Base-by-base conservation (phyloP, 2,329 filamentous ascomycete species). In the Neoscytalidium dimidiatum region DNA sequence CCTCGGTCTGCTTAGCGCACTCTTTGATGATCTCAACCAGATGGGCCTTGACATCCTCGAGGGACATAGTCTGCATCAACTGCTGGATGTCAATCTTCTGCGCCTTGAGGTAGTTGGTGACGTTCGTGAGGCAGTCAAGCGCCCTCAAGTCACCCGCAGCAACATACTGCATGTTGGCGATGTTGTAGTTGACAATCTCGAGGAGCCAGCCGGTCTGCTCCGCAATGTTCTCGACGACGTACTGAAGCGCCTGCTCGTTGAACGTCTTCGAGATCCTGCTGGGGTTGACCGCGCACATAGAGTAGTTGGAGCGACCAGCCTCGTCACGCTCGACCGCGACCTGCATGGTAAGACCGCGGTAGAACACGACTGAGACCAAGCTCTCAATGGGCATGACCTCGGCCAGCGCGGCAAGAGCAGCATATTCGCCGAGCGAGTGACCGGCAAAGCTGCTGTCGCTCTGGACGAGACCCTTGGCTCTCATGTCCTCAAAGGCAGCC, bases 311-410 rank as follows among this genome's bases (percentile, higher is more conserved):
- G 64, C 95, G 91, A 41, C 95, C 95, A 69, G 88, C 84, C 66
- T 90, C 94, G 78, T 99, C 95, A 77, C 95, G 93, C 83, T 98
- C 95, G 69, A 99, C 95, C 26, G 95, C 95, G 53, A 99, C 95
- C 81, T 99, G 95, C 95, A 99, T 99, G 23, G 95, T 99, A 74
- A 99, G 84, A 74, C 95, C 95, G 79, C 95, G 93, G 84, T 99
- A 99, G 86, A 99, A 99, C 64, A 99, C 96, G 52, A 99, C 95
- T 0, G 95, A 98, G 1, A 99, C 95, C 78, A 99, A 85, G 71
- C 91, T 95, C 84, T 99, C 95, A 74, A 99, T 99, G n/a, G 96
- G 95, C 92, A 99, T 97, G 76, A 99, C 95, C 75, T 99, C 94
- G 11, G 96, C 95, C 67, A 99, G 86, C 13, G 95, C 95, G 68